Percentiles rank a stretch among this genome's conserved stretches.
phyloP scores from a whole-genome alignment of 495 filamentous ascomycete species.

The Cercophora sp. region DNA sequence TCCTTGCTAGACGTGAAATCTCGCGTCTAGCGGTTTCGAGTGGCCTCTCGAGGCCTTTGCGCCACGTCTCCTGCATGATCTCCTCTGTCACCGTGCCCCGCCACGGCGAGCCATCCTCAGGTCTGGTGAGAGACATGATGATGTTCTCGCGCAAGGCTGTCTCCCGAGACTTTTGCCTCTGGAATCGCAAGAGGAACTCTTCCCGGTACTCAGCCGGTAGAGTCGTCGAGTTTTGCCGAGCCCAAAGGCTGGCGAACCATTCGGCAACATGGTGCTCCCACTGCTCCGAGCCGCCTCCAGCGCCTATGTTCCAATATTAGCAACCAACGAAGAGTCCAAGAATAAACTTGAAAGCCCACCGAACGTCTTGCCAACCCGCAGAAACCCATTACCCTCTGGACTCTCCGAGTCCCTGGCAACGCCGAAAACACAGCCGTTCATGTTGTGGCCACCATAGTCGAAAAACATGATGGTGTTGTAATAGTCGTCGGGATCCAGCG shows the following conservation, averaged over 20 bases:
- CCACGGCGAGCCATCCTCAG: not conserved
- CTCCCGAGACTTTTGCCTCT: not conserved
- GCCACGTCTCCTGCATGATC: not conserved
- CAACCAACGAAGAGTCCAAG: not conserved
- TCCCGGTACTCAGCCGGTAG: not conserved
- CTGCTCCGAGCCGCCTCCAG: slow-evolving; percentile 4
- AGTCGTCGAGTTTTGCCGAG: not conserved
- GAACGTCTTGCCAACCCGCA: not conserved
- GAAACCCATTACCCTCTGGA: not conserved
- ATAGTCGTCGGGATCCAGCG: not conserved
- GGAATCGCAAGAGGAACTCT: not conserved
- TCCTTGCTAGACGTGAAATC: not conserved
- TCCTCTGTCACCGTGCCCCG: not conserved
- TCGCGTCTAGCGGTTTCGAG: not conserved
- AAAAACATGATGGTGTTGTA: slow-evolving; percentile 4
- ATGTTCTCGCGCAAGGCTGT: not conserved
- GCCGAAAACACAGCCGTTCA: slow-evolving; percentile 5
- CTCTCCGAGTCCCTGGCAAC: not conserved
- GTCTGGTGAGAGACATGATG: not conserved
- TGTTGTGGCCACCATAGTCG: slow-evolving; percentile 7
- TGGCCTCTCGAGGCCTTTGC: not conserved
- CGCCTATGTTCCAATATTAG: not conserved
- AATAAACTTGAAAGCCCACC: not conserved
- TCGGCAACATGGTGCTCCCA: slow-evolving; percentile 1
- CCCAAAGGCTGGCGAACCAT: not conserved